Base-by-base conservation (phyloP, 139 green algal species). In the Edaphochlamys debaryana region DNA sequence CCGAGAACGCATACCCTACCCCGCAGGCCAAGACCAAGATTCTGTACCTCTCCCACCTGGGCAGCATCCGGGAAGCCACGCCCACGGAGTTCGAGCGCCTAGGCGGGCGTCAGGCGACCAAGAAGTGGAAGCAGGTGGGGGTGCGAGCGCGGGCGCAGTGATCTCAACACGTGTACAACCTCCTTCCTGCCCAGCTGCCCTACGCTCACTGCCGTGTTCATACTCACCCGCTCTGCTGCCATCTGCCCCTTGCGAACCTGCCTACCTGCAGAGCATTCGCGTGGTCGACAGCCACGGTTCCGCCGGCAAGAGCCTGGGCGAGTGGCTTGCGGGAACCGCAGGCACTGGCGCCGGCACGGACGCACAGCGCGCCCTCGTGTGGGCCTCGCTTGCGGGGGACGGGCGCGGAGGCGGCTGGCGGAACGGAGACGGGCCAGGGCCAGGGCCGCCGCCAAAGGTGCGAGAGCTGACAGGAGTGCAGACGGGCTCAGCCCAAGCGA, bases 71-170 rank as follows among this genome's bases (percentile, higher is more conserved):
- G 0, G 79, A 85, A 22, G 69, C 67, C 29, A 85, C 79, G 11
- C 79, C 79, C 15, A 85, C 67, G 0, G 79, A 85, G 54, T 79
- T 85, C 30, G 79, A 85, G 40, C 67, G 79, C 0, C 69, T 85
- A 23, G 79, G 79, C n/a, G 79, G 79, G 2, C 52, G 79, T 0
- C 42, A 64, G 20, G 68, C 67, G 9, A 85, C 79, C 29, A 85
- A 85, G 69, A 85, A 85, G n/a, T 85, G 79, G 79, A 85, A 85
- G 38, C 79, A 85, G 79, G 58, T n/a, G 40, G 25, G 56, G 2
- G 50, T 19, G 9, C 15, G 48, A 54, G 48, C 48, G 50, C 20
- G 7, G 5, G 50, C 50, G n/a, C n/a, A n/a, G n/a, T n/a, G n/a
- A n/a, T n/a, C n/a, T n/a, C n/a, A n/a, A n/a, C n/a, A n/a, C n/a